Conservation (phyloP, 2,329 filamentous ascomycete species). For the Epichloe brachyelytri region DNA sequence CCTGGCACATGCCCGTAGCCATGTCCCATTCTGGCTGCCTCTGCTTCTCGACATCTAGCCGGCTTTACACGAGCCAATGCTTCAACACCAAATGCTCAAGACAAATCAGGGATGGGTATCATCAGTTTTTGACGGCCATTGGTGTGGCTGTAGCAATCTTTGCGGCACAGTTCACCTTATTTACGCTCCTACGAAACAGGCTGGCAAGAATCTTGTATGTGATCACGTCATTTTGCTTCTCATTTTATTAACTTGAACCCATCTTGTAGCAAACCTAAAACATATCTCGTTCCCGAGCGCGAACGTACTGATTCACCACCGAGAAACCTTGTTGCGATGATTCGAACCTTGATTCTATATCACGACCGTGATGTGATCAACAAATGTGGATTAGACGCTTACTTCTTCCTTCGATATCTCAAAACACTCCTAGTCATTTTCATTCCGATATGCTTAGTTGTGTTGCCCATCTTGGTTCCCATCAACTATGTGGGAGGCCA, state of each 20-base stretch:
- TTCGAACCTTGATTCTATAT: conserved; percentile 52
- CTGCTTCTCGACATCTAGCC: neutral
- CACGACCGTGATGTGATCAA: conserved; percentile 74
- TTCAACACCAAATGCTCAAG: conserved; percentile 17
- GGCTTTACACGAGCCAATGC: conserved; percentile 3
- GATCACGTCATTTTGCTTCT: neutral
- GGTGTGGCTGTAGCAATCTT: conserved; percentile 51
- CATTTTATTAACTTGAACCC: neutral
- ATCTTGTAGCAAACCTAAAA: conserved; percentile 56
- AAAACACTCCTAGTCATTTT: conserved; percentile 77
- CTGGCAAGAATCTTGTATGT: conserved; percentile 70
- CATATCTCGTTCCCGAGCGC: conserved; percentile 73
- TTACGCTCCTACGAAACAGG: conserved; percentile 64
- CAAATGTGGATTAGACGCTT: conserved; percentile 91
- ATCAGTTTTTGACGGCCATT: conserved; percentile 49
- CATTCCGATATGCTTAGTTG: conserved; percentile 62
- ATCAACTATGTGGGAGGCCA: conserved; percentile 65
- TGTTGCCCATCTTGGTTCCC: conserved; percentile 76
- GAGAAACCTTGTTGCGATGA: conserved; percentile 34
- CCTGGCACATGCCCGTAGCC: neutral
- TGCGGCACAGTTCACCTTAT: conserved; percentile 51
- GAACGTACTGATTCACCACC: conserved; percentile 71
- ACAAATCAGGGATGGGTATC: conserved; percentile 30
- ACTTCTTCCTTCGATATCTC: conserved; percentile 88
- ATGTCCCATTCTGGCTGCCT: neutral